Evolutionary conservation across 768 basidiomycete genomes (phyloP).

Genomic region (Tulasnella sp.): DNA sequence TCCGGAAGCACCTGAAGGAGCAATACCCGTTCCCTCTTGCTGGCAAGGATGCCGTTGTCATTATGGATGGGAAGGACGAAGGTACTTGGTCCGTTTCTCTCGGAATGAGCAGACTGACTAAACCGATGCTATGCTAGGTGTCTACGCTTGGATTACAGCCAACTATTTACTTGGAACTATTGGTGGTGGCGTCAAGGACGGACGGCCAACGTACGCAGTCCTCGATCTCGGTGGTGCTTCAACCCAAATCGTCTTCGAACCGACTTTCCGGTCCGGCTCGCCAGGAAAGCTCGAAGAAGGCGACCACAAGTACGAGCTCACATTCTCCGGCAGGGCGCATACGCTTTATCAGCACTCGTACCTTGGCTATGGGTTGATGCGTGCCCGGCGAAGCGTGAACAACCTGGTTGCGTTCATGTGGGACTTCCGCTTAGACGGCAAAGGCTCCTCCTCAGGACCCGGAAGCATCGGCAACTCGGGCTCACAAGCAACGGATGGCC

Average conservation of each 20-base stretch:
- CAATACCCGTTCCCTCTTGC: constrained; percentile 59
- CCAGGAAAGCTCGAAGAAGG: constrained; percentile 48
- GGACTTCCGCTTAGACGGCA: constrained; percentile 24
- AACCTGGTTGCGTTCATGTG: constrained; percentile 81
- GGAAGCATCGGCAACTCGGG: constrained; percentile 17
- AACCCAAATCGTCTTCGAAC: constrained; percentile 96
- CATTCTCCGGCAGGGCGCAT: constrained; percentile 57
- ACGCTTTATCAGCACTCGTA: constrained; percentile 96
- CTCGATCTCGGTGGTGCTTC: constrained; percentile 95
- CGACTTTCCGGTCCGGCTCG: constrained; percentile 36
- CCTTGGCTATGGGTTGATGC: constrained; percentile 92
- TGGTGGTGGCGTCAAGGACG: constrained; percentile 36
- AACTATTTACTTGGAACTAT: constrained; percentile 82
- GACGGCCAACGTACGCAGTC: constrained; percentile 64
- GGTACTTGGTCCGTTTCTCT: constrained; percentile 31
- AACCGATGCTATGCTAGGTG: constrained; percentile 25
- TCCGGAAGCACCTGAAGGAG: constrained; percentile 43
- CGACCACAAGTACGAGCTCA: constrained; percentile 83
- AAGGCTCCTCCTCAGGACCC: background rate
- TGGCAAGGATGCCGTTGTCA: constrained; percentile 55
- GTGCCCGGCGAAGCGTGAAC: constrained; percentile 73
- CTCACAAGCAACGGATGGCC: constrained; percentile 15
- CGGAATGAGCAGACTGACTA: background rate
- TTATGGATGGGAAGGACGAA: constrained; percentile 95
- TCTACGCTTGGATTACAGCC: constrained; percentile 98